Percentiles rank a stretch among this genome's conserved stretches.
phyloP scores from a whole-genome alignment of 768 basidiomycete species.

The Paxillus ammoniavirescens region DNA sequence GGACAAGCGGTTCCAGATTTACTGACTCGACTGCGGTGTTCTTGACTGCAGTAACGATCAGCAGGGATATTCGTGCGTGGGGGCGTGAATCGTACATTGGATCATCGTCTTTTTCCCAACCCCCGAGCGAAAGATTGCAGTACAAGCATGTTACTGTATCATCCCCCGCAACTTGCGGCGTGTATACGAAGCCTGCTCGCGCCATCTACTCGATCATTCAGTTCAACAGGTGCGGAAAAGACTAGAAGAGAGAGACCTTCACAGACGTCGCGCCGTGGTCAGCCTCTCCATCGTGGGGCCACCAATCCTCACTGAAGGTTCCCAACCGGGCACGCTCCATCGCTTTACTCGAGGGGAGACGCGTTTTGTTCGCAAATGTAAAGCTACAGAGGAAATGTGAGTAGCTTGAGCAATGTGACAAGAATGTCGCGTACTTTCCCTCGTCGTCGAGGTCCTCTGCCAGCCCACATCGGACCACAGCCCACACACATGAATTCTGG shows the following conservation, averaged over 20 bases:
- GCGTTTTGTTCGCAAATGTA: constrained; percentile 52
- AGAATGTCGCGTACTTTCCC: constrained; percentile 46
- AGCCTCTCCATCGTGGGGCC: constrained; percentile 66
- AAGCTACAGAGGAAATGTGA: constrained; percentile 43
- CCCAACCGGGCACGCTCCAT: constrained; percentile 75
- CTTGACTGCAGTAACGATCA: constrained; percentile 46
- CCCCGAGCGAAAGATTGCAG: constrained; percentile 74
- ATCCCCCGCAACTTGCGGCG: constrained; percentile 63
- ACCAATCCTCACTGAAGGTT: constrained; percentile 71
- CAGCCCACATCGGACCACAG: constrained; percentile 71
- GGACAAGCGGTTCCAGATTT: constrained; percentile 44
- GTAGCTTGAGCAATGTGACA: background rate
- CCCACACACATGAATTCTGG: constrained; percentile 73
- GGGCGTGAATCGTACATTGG: constrained; percentile 61
- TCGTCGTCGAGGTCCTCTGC: constrained; percentile 53
- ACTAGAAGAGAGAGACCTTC: constrained; percentile 44
- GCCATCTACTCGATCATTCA: constrained; percentile 55
- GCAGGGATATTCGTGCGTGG: background rate
- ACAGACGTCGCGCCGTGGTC: constrained; percentile 70
- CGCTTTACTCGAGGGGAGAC: constrained; percentile 61
- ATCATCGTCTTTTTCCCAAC: constrained; percentile 87
- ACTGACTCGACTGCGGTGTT: constrained; percentile 67
- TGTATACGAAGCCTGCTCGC: constrained; percentile 83
- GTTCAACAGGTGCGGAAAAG: background rate
- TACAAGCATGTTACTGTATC: constrained; percentile 87